Conservation (phyloP, 176 grass and related monocot genomes). For the Microstegium vimineum region DNA sequence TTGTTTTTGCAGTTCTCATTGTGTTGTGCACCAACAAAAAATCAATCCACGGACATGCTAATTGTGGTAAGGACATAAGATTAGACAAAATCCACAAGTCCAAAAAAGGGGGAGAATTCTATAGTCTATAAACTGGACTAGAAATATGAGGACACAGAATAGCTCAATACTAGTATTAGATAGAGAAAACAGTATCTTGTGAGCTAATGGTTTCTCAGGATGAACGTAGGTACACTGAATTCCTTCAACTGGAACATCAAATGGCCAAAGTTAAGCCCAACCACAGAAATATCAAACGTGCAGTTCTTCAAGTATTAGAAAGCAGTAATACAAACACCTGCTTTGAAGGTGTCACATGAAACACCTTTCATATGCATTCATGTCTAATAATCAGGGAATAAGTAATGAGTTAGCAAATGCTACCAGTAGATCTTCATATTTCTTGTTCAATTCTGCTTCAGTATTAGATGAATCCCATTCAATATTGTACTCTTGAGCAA, state of each 20-base stretch:
- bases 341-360: constrained; percentile 10
- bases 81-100: neutral
- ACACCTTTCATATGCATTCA: constrained; percentile 16
- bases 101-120: neutral
- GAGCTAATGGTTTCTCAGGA: constrained; percentile 8
- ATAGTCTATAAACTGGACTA: neutral
- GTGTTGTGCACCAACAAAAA: neutral
- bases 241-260: neutral
- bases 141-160: neutral
- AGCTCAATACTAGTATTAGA: constrained; percentile 2
- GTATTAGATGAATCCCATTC: constrained; percentile 91
- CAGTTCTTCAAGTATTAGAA: neutral
- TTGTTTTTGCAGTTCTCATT: neutral
- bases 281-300: neutral
- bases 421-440: constrained; percentile 96
- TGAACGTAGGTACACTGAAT: neutral
- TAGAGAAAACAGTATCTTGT: neutral
- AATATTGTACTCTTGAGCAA: constrained; percentile 76
- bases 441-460: constrained; percentile 83
- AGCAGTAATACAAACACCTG: neutral
- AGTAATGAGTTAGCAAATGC: constrained; percentile 17
- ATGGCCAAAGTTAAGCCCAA: neutral
- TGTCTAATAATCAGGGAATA: neutral
- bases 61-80: neutral
- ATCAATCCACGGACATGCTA: neutral